Evolutionary conservation across 2,329 filamentous ascomycete species (phyloP).

Genomic region (Colletotrichum tamarilloi): DNA sequence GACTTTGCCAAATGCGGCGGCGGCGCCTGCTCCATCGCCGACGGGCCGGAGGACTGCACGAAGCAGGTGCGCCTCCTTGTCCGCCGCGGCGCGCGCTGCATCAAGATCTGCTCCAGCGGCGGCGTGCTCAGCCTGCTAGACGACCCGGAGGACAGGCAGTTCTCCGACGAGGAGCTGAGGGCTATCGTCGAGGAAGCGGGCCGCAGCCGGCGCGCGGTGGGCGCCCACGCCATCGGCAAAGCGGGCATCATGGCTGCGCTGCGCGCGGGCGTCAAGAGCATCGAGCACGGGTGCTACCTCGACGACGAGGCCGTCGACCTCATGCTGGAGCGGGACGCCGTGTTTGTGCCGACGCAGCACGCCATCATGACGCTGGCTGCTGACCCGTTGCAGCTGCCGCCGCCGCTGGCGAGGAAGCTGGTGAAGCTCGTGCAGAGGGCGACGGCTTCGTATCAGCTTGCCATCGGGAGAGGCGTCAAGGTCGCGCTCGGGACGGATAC

Average conservation of each 20-base stretch:
- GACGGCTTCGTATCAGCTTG: constrained; percentile 47
- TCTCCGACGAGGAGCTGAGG: constrained; percentile 55
- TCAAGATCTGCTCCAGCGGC: constrained; percentile 59
- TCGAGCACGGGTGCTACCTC: constrained; percentile 60
- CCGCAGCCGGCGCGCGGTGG: constrained; percentile 51
- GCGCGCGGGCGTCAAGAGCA: constrained; percentile 54
- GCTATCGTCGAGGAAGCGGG: constrained; percentile 56
- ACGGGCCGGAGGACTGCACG: constrained; percentile 58
- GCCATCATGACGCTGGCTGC: constrained; percentile 53
- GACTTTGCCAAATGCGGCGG: constrained; percentile 45
- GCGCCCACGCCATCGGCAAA: constrained; percentile 58
- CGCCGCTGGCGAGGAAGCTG: constrained; percentile 50
- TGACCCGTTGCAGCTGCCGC: constrained; percentile 46
- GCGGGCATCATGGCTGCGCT: constrained; percentile 58
- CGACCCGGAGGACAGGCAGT: constrained; percentile 55
- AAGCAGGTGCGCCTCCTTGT: constrained; percentile 54
- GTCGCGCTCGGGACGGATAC: constrained; percentile 61
- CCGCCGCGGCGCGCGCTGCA: constrained; percentile 57
- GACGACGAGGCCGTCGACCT: constrained; percentile 56
- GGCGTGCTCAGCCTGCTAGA: constrained; percentile 56
- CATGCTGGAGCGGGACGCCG: constrained; percentile 57
- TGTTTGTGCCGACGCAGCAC: constrained; percentile 56
- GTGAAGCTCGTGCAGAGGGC: constrained; percentile 49
- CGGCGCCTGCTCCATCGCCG: constrained; percentile 49
- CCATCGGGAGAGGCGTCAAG: constrained; percentile 54